These are phyloP conservation scores for Emergomyces pasteurianus DNA, from an alignment of 2,329 filamentous ascomycete genomes.

Conservation along the genomic window DNA sequence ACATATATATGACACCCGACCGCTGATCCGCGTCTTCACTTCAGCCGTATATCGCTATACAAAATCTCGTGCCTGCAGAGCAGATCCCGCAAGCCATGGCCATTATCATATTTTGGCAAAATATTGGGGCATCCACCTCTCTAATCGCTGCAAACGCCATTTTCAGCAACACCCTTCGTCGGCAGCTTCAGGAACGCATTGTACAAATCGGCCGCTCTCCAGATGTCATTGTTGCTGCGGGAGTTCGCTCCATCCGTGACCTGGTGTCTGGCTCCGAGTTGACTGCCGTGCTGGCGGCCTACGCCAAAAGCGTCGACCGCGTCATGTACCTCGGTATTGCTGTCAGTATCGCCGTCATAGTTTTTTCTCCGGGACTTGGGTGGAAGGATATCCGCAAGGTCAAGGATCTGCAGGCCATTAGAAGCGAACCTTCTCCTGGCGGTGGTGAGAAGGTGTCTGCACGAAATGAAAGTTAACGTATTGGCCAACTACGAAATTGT, in stretches of 20 bases:
- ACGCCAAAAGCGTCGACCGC: constrained; percentile 17
- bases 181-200: constrained; percentile 10
- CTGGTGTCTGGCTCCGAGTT: constrained; percentile 16
- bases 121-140: constrained; percentile 21
- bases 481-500: background rate
- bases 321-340: constrained; percentile 21
- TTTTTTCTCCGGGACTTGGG: constrained; percentile 18
- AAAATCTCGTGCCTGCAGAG: constrained; percentile 14
- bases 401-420: constrained; percentile 13
- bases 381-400: constrained; percentile 20
- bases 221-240: constrained; percentile 15
- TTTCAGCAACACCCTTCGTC: constrained; percentile 17
- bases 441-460: background rate
- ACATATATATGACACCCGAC: background rate
- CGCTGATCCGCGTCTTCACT: background rate
- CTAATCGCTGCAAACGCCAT: constrained; percentile 20
- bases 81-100: constrained; percentile 19
- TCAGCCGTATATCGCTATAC: constrained; percentile 18
- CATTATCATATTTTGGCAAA: constrained; percentile 22
- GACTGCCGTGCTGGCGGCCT: constrained; percentile 16
- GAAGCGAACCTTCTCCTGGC: constrained; percentile 12
- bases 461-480: background rate
- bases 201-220: constrained; percentile 11
- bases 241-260: constrained; percentile 15
- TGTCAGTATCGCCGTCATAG: constrained; percentile 12